Percentiles rank a stretch among this genome's conserved stretches.
Conservation (phyloP, 257 asterid genomes). For the Salvia splendens region DNA sequence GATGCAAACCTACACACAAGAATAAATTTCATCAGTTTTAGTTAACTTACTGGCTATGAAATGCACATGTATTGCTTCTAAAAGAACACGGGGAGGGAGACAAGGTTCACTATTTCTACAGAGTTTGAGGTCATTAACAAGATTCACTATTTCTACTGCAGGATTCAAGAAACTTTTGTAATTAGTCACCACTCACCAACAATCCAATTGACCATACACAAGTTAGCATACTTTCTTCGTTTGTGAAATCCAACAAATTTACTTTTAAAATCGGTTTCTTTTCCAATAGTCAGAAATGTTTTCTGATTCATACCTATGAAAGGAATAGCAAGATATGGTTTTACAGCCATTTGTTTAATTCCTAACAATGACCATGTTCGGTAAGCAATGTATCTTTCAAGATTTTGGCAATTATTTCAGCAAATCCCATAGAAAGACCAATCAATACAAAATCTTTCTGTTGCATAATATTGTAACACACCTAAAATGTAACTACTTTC, state of each 20-base stretch:
- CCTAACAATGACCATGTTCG: neutral
- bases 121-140: neutral
- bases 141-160: too few relatives aligned
- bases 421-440: neutral
- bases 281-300: neutral
- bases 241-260: conserved; percentile 4
- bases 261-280: neutral
- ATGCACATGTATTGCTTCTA: neutral
- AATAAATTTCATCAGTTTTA: neutral
- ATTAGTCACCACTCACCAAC: conserved; percentile 10
- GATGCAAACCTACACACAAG: conserved; percentile 54
- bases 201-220: neutral
- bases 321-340: neutral
- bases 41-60: neutral
- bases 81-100: neutral
- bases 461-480: neutral
- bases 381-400: neutral
- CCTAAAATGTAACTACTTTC: too few relatives aligned
- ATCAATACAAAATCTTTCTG: neutral
- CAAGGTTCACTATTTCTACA: too few relatives aligned
- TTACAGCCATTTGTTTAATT: neutral
- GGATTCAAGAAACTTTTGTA: neutral
- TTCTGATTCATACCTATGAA: neutral
- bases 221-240: neutral
- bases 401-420: neutral